These are phyloP conservation scores for Danielia reshetovae DNA, from an alignment of 805 yeast genomes.

Conservation along the genomic window DNA sequence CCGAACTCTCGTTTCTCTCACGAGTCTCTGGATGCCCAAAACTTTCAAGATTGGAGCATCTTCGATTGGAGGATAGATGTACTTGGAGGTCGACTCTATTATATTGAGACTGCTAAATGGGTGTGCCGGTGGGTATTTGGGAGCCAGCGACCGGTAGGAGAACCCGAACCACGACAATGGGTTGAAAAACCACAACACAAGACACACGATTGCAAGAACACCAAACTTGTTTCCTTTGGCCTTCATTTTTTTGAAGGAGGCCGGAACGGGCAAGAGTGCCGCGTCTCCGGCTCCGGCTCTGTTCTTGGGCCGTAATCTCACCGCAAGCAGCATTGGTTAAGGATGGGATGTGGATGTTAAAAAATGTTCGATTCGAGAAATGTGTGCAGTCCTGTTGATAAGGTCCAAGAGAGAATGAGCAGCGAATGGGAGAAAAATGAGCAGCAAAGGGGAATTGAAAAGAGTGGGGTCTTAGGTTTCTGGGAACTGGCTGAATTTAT, in stretches of 20 bases:
- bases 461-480: no score
- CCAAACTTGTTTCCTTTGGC: background rate
- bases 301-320: conserved; percentile 16
- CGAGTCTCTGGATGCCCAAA: conserved; percentile 49
- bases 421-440: no score
- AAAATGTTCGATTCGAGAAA: no score
- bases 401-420: no score
- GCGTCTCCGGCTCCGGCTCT: conserved; percentile 2
- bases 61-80: conserved; percentile 73
- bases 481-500: no score
- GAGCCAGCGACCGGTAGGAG: background rate
- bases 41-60: conserved; percentile 61
- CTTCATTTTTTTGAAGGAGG: conserved; percentile 1
- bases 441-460: no score
- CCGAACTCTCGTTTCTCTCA: conserved; percentile 43
- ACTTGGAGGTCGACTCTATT: conserved; percentile 46
- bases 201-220: background rate
- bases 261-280: conserved; percentile 11
- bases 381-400: no score
- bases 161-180: conserved; percentile 5
- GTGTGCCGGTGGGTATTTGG: conserved; percentile 28
- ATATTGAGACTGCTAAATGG: conserved; percentile 28
- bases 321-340: conserved; percentile 9
- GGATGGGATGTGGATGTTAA: no score
- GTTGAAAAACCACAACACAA: conserved; percentile 11